Percentiles rank a stretch among this genome's conserved stretches.
phyloP scores from a whole-genome alignment of 805 yeast species.

The Saccharomycopsis synnaedendra region DNA sequence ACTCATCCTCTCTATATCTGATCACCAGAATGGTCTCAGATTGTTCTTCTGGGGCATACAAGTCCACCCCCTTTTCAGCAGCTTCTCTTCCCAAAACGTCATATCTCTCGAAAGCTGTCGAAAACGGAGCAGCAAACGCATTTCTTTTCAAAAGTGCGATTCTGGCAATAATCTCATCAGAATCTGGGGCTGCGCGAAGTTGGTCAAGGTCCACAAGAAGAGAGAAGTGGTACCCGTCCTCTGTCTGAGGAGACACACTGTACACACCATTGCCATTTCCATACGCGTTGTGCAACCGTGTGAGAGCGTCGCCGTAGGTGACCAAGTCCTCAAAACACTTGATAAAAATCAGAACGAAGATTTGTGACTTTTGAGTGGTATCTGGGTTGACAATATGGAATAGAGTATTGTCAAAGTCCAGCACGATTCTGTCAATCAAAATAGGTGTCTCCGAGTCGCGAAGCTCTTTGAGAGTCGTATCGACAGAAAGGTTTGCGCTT shows the following conservation, averaged over 20 bases:
- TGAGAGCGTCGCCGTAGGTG: conserved; percentile 46
- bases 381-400: conserved; percentile 82
- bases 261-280: conserved; percentile 34
- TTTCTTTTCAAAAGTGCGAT: conserved; percentile 74
- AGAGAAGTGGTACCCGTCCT: conserved; percentile 75
- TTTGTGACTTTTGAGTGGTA: conserved; percentile 44
- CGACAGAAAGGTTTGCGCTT: conserved; percentile 70
- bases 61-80: conserved; percentile 24
- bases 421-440: conserved; percentile 71
- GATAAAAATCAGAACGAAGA: conserved; percentile 59
- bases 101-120: conserved; percentile 72
- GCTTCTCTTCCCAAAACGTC: conserved; percentile 45
- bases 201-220: conserved; percentile 49
- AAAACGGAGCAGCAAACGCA: conserved; percentile 88
- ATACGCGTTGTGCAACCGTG: conserved; percentile 34
- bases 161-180: conserved; percentile 41
- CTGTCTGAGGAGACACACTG: conserved; percentile 34
- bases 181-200: conserved; percentile 21
- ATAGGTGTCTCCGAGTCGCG: conserved; percentile 31
- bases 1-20: conserved; percentile 87
- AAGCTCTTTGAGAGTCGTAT: conserved; percentile 70
- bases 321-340: conserved; percentile 68
- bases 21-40: conserved; percentile 51
- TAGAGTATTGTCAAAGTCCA: conserved; percentile 94
- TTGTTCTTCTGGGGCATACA: conserved; percentile 27